Evolutionary conservation across 805 yeast species (phyloP), one percentile per base, ranked within the genome.

Genomic region (Barnettozyma sucrosica): DNA sequence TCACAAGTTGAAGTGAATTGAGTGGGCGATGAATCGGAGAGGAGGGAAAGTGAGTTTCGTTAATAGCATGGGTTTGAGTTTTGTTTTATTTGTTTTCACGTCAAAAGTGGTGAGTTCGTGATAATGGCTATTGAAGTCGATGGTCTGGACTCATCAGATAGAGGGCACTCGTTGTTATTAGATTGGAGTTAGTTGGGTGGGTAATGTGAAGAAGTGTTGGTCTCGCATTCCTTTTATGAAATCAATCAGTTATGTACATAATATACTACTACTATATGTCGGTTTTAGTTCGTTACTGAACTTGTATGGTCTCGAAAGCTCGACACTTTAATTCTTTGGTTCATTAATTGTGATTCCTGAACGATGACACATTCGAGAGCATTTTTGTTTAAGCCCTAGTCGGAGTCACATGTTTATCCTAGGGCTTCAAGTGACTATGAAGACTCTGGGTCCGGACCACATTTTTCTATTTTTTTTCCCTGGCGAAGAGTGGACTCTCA

Each of bases 1-100:
- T 76, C 72, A 79, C 75, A 86, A 84, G 72, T 81, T 89, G 71
- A 88, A 87, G 71, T 89, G 80, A 53, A 44, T 33, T 24, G 18
- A 21, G 8, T n/a, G 30, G 18, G 7, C 37, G 11, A 16, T 28
- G 32, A 28, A 28, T 13, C 14, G 16, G 16, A 28, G 32, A 28
- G 32, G 32, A 28, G 32, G 7, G 2, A 13, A 7, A 14, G 32
- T 28, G 32, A 28, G 37, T 25, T 21, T 44, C 19, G 33, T 46
- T 13, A 32, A 36, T 21, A 36, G 44, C 42, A 32, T 41, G 34
- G 42, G 39, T 36, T 48, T 25, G 40, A 26, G 38, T 18, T 25
- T 24, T 32, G 25, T 23, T 33, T 43, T 36, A 14, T 47, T 39
- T 43, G 19, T 42, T 46, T 18, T 19, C 44, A 36, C 20, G 28